Conservation (phyloP, 768 basidiomycete species). For the Calocera viscosa region DNA sequence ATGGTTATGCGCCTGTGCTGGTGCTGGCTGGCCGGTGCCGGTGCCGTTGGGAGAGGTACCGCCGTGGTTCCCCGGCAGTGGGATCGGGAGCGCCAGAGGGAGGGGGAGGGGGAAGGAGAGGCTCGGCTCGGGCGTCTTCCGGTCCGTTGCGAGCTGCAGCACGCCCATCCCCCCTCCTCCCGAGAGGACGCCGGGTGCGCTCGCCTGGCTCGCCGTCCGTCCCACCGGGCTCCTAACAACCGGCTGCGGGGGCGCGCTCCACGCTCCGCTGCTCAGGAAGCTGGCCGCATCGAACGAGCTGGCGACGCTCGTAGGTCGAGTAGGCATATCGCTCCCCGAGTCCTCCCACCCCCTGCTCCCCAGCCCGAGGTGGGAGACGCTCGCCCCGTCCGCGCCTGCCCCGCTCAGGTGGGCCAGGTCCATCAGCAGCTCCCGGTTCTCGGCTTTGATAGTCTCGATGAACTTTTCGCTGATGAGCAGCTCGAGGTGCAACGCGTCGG, state of each 20-base stretch:
- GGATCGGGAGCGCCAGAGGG: neutral
- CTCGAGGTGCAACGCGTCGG: neutral
- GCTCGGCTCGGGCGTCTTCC: neutral
- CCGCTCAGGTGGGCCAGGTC: neutral
- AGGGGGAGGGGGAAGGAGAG: neutral
- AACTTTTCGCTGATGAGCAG: slow-evolving; percentile 1
- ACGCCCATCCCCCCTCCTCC: too few species aligned
- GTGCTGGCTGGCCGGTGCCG: neutral
- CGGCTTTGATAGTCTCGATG: neutral
- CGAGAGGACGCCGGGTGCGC: too few species aligned
- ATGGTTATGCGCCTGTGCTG: neutral
- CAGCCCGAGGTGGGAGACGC: neutral
- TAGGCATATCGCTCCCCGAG: neutral
- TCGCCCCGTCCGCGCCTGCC: neutral
- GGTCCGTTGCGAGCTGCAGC: neutral
- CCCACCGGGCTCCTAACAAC: neutral
- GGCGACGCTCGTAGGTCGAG: neutral
- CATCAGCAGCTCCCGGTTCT: slow-evolving; percentile 3
- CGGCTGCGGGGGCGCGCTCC: neutral
- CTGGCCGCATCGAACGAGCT: neutral
- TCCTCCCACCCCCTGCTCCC: slow-evolving; percentile 5
- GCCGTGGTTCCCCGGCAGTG: too few species aligned
- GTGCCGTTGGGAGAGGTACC: neutral
- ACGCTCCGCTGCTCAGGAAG: neutral
- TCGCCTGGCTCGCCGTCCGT: neutral